Conservation (phyloP, 1,139 yeast genomes). For the Citeromyces hawaiiensis region DNA sequence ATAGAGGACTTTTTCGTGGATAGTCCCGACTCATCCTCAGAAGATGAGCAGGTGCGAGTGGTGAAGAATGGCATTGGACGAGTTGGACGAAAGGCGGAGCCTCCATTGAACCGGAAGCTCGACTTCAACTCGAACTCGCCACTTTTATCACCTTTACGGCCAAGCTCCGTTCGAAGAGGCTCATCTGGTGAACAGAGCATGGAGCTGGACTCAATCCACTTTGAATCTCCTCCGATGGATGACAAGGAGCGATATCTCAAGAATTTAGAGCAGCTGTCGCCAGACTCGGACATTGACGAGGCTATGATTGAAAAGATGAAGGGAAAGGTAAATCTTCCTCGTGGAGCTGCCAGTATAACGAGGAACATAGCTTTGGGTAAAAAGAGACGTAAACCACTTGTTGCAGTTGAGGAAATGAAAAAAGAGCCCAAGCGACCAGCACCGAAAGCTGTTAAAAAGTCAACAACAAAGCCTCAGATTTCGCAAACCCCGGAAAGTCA, state of each 20-base stretch:
- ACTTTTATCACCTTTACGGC: conserved; percentile 1
- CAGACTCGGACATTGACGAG: conserved; percentile 4
- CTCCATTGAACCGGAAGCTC: conserved; percentile 3
- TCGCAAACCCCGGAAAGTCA: conserved; percentile 2
- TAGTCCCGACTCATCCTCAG: conserved; percentile 12
- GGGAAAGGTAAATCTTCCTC: conserved; percentile 2
- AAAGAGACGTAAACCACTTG: conserved; percentile 10
- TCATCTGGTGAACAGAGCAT: conserved; percentile 1
- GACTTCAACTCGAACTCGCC: conserved; percentile 1
- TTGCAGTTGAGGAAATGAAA: conserved; percentile 7
- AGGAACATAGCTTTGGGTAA: conserved; percentile 29
- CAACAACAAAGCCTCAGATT: conserved; percentile 5
- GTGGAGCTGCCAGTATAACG: conserved; percentile 17
- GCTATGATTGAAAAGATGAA: conserved; percentile 1
- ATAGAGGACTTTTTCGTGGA: conserved; percentile 64
- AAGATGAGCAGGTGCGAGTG: conserved; percentile 3
- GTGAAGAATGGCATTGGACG: conserved; percentile 6
- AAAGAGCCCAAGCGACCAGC: conserved; percentile 4
- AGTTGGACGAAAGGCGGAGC: conserved; percentile 5
- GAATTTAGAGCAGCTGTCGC: conserved; percentile 5
- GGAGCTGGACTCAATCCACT: conserved; percentile 1
- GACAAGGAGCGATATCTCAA: conserved; percentile 3
- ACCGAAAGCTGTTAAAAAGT: conserved; percentile 3
- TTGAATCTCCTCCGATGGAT: neutral
- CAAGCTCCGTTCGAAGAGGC: neutral